Base-by-base conservation (phyloP, 2,329 filamentous ascomycete genomes). In the Pseudohalonectria lignicola region DNA sequence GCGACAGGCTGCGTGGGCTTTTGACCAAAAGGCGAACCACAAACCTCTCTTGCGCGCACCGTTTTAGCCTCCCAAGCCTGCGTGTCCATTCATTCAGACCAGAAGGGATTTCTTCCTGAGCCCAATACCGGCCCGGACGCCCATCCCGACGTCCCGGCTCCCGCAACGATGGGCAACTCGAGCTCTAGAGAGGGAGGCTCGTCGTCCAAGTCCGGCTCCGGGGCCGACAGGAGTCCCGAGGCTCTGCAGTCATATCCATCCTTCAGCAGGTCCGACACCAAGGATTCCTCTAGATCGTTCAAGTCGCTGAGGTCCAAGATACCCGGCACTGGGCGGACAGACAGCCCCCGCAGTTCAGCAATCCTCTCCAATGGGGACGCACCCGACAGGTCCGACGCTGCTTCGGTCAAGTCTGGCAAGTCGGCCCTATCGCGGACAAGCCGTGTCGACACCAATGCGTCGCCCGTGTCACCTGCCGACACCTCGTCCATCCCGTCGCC, bases 251-350 rank as follows among this genome's bases (percentile, higher is more conserved):
- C 86, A 21, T 94, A 92, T 59, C 90, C 88, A 20, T 94, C 90
- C 20, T 90, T 96, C 57, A 84, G 81, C 63, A 82, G 83, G 56
- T 86, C 87, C 40, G 90, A 96, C 56, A 96, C 90, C 20, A 90
- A 88, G 57, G 88, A 94, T 47, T 95, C 87, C 6, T 77, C 82
- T 23, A 82, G 87, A 47, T 95, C 88, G 4, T 79, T 95, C 59
- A 78, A 85, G 48, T 82, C 79, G 29, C 74, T 96, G 48, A 76
- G 86, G 43, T 93, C 86, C 44, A 95, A 95, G 63, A 95, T 94
- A 43, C 86, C 84, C 2, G 84, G 82, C 26, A 69, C 60, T 47
- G 69, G 68, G 45, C 84, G 76, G 53, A 76, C 67, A 33, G 88
- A 94, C 53, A 94, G 88, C 56, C 87, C 88, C 17, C 74, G 86